A percentile compares a stretch with the other conserved stretches of the same genome.
Conservation (phyloP, 129 eudicot genomes). For the Helianthus annuus region HanXRQr2.0-SUNRISE NC_035444.2:158246573-158247072, state of each 20-base stretch:
- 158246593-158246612: not conserved
- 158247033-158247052: too few relatives aligned
- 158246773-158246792: not conserved
- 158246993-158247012: too few relatives aligned
- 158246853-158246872: conserved; percentile 24
- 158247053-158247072: too few relatives aligned
- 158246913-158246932: conserved; percentile 26
- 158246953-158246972: too few relatives aligned
- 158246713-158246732: not conserved
- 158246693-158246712: not conserved
- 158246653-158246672: not conserved
- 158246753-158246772: not conserved
- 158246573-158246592: too few relatives aligned
- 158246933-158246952: not conserved
- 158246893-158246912: conserved; percentile 15
- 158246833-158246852: conserved; percentile 15
- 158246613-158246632: too few relatives aligned
- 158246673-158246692: not conserved
- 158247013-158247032: too few relatives aligned
- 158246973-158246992: too few relatives aligned
- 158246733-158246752: not conserved
- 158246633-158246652: too few relatives aligned
- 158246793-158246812: not conserved
- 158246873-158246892: not conserved
- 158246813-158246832: conserved; percentile 5